Conservation (phyloP, 345 rosid genomes). For the Durio zibethinus region DNA sequence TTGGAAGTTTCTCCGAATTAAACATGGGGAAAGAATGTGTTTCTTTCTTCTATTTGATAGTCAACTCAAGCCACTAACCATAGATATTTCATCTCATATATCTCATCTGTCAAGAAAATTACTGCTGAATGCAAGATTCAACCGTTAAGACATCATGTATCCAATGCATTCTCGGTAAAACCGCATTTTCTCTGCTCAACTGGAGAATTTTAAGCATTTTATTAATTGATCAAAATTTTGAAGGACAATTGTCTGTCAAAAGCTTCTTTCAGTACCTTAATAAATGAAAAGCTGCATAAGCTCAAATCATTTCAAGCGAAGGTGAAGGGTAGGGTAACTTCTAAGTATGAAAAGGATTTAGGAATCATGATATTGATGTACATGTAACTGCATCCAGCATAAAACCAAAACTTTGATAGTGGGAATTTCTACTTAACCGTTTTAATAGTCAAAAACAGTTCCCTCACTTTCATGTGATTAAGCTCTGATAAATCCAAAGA, state of each 20-base stretch:
- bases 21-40: constrained; percentile 64
- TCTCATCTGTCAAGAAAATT: constrained; percentile 14
- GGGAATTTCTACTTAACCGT: background rate
- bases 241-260: background rate
- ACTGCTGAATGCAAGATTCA: background rate
- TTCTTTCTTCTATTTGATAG: constrained; percentile 31
- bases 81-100: constrained; percentile 1
- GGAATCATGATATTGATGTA: constrained; percentile 24
- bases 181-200: background rate
- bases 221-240: background rate
- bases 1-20: constrained; percentile 57
- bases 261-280: background rate
- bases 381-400: constrained; percentile 23
- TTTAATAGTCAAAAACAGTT: background rate
- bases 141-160: background rate
- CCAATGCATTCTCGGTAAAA: background rate
- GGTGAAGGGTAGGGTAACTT: constrained; percentile 34
- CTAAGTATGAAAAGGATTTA: constrained; percentile 45
- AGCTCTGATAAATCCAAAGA: background rate
- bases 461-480: background rate
- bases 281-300: constrained; percentile 16
- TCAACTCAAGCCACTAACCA: constrained; percentile 15
- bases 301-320: constrained; percentile 18
- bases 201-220: background rate
- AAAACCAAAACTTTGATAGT: constrained; percentile 12